Percentiles rank a stretch among this genome's conserved stretches.
Conservation (phyloP, 768 basidiomycete genomes). For the Serendipita sp. region DNA sequence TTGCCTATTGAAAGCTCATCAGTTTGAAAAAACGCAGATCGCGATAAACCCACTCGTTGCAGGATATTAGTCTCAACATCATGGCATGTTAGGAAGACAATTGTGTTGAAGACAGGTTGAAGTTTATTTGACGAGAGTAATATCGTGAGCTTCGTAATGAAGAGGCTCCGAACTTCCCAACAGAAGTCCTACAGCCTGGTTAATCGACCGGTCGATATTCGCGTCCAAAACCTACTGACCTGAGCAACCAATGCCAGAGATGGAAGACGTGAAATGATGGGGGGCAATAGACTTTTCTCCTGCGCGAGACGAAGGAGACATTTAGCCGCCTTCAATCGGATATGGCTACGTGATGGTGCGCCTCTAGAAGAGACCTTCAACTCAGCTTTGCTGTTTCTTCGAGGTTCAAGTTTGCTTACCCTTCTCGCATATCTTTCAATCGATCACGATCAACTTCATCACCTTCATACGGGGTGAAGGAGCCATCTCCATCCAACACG, state of each 20-base stretch:
- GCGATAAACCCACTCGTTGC: slow-evolving; percentile 31
- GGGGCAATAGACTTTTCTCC: slow-evolving; percentile 36
- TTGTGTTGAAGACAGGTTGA: slow-evolving; percentile 55
- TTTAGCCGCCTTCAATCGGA: slow-evolving; percentile 69
- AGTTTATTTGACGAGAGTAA: slow-evolving; percentile 50
- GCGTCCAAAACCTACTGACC: slow-evolving; percentile 27
- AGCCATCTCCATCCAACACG: slow-evolving; percentile 53
- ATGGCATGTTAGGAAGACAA: slow-evolving; percentile 77
- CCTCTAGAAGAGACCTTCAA: slow-evolving; percentile 10
- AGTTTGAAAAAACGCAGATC: neutral
- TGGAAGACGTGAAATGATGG: slow-evolving; percentile 45
- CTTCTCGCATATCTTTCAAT: slow-evolving; percentile 19
- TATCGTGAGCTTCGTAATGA: slow-evolving; percentile 56
- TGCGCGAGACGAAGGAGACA: slow-evolving; percentile 65
- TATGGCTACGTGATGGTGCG: slow-evolving; percentile 28
- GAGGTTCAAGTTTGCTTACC: slow-evolving; percentile 22
- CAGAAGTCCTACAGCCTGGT: slow-evolving; percentile 50
- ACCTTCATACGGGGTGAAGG: slow-evolving; percentile 33
- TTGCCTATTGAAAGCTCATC: slow-evolving; percentile 25
- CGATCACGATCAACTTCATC: slow-evolving; percentile 11
- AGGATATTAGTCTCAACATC: slow-evolving; percentile 81
- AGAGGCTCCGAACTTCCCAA: slow-evolving; percentile 65
- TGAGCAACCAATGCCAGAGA: slow-evolving; percentile 58
- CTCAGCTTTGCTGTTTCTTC: too few relatives aligned
- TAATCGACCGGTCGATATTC: neutral